phyloP scores from a whole-genome alignment of 306 rosid species.

The Casuarina cunninghamiana region DNA sequence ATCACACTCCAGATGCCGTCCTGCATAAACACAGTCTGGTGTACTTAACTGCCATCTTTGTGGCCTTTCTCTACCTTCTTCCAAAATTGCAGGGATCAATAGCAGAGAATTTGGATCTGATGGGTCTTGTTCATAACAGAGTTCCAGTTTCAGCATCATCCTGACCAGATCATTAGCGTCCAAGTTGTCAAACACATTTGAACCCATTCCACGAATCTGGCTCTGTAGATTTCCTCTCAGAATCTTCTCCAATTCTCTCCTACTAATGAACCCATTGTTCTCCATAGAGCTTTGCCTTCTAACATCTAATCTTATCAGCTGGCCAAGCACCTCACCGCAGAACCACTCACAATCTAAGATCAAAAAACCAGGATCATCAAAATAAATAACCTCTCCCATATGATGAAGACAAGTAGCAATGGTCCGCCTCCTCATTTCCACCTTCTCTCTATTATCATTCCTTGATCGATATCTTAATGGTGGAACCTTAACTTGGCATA shows the following conservation, averaged over 20 bases:
- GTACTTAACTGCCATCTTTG: conserved; percentile 76
- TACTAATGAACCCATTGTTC: conserved; percentile 69
- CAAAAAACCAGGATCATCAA: conserved; percentile 76
- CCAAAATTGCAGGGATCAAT: conserved; percentile 80
- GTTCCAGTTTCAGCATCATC: conserved; percentile 97
- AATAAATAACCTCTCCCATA: conserved; percentile 83
- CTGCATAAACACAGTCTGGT: conserved; percentile 59
- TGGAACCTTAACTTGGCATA: conserved; percentile 79
- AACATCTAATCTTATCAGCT: conserved; percentile 63
- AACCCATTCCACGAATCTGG: conserved; percentile 77
- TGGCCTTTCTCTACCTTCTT: conserved; percentile 88
- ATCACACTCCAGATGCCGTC: conserved; percentile 90
- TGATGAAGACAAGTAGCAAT: conserved; percentile 85
- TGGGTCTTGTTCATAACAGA: conserved; percentile 80
- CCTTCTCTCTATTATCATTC: conserved; percentile 59
- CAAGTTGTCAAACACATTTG: conserved; percentile 81
- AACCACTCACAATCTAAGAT: conserved; percentile 94
- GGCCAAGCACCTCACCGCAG: conserved; percentile 83
- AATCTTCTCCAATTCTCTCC: conserved; percentile 76
- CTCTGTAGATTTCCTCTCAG: conserved; percentile 76
- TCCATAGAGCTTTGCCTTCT: conserved; percentile 56
- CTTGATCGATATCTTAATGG: conserved; percentile 73
- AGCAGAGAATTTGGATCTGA: conserved; percentile 65
- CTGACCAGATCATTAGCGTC: conserved; percentile 80
- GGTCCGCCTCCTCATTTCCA: conserved; percentile 70